Evolutionary conservation across 129 eudicot genomes (phyloP).

Genomic region (Mikania micrantha): DNA sequence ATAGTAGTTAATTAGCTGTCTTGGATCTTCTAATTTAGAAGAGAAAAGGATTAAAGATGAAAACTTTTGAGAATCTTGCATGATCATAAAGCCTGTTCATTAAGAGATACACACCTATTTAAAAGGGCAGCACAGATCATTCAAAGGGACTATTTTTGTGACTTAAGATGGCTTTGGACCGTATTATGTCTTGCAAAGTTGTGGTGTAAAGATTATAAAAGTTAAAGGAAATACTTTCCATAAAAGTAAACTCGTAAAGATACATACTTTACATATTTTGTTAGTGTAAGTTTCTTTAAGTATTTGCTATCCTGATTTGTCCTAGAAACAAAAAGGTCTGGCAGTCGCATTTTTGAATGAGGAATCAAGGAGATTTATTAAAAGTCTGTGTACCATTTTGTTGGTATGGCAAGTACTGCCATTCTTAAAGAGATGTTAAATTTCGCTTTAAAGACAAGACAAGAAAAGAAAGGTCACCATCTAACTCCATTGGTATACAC

Average conservation of each 20-base stretch:
- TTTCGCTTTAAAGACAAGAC: constrained; percentile 75
- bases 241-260: constrained; percentile 2
- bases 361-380: constrained; percentile 5
- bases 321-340: background rate
- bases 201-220: constrained; percentile 26
- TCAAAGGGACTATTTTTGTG: background rate
- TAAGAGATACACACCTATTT: background rate
- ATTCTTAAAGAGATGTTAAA: constrained; percentile 30
- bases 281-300: too few species aligned
- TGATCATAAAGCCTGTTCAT: constrained; percentile 45
- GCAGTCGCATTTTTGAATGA: background rate
- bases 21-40: constrained; percentile 36
- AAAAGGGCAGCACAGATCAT: background rate
- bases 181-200: constrained; percentile 12
- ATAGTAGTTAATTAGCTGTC: constrained; percentile 32
- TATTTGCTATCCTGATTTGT: background rate
- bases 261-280: constrained; percentile 7
- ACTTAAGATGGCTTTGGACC: constrained; percentile 1
- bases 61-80: constrained; percentile 52
- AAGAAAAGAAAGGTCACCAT: constrained; percentile 37
- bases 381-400: constrained; percentile 6
- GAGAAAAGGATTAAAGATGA: constrained; percentile 22
- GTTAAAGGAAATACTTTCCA: constrained; percentile 34
- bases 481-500: constrained; percentile 23
- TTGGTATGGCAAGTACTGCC: constrained; percentile 13